Base-by-base conservation (phyloP, 2,329 filamentous ascomycete genomes). In the Thelonectria blattea region DNA sequence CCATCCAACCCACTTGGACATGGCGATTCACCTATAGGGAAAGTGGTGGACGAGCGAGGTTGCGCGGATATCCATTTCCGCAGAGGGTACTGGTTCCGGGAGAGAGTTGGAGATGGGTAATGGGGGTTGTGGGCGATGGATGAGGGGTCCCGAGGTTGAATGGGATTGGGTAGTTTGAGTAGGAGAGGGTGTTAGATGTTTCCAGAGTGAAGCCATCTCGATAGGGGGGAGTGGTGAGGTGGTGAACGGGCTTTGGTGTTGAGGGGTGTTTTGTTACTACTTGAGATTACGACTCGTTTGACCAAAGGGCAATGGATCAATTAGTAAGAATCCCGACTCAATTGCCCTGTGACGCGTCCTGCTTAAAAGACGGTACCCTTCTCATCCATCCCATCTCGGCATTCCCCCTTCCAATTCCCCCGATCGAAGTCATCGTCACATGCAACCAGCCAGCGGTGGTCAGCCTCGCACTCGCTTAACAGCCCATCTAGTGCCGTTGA, bases 1-100 rank as follows among this genome's bases (percentile, higher is more conserved):
- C 5, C 5, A 7, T 10, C 8, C 5, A 39, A 46, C 52, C 55
- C 49, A 37, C 51, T 46, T 14, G 11, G 11, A 45, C 7, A 18
- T 18, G 12, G 8, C 7, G 34, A 15, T 45, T 17, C 14, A 30
- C 45, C 46, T 32, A 15, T 32, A 30, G 37, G 27, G 30, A 12
- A 20, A 20, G 45, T n/a, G 57, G 34, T 15, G 15, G 34, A 52
- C 55, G 50, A 51, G 60, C 52, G 47, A 62, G 18, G 49, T 42
- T 47, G 20, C 59, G 60, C 60, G 60, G 60, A 52, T 62, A 59
- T 62, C 47, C 55, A 62, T 62, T 51, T 62, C 60, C 60, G 60
- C 20, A 7, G 32, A 17, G 39, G 54, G 45, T 54, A 24, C 6
- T 24, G 55, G 59, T 45, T 17, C 18, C 22, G 22, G 43, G 20